Base-by-base conservation (phyloP, 1,284 basidiomycete species). In the Phylloporus sp. region DNA sequence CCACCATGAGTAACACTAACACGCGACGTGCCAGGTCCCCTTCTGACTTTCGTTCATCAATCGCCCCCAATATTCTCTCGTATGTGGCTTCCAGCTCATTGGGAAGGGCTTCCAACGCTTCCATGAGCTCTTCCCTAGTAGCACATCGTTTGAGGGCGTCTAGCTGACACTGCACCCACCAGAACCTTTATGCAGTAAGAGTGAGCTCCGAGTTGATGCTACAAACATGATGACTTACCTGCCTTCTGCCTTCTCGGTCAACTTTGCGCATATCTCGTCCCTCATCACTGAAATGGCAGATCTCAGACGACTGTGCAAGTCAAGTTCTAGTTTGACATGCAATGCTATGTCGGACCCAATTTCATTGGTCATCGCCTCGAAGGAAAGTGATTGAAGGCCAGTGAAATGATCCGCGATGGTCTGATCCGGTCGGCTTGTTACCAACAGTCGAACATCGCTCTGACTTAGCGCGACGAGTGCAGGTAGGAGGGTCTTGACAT, bases 131-230 rank as follows among this genome's bases (percentile, higher is more conserved):
- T 8, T 32, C n/a, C n/a, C 19, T 32, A 32, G 32, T 32, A 5
- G 32, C 7, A 7, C 32, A 32, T 32, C 32, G 32, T 32, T 32
- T 32, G 32, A 32, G 32, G 32, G 32, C 7, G 32, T 32, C 32
- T 7, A 32, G 32, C 32, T 32, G 32, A 7, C 67, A 68, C 23
- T 66, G 55, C 4, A 66, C 60, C 67, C 67, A 68, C 6, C 57
- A 60, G 23, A 68, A 68, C 20, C 64, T 66, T 55, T 8, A 25
- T 41, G 45, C 29, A 25, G 12, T 10, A 6, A 10, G 11, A 2
- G 10, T 64, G 7, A 64, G 37, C 43, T 10, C 2, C 12, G 8
- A 23, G 8, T 1, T n/a, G n/a, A 45, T 23, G 20, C 23, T 17
- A 19, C 35, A 32, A n/a, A 53, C 52, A 35, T 25, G 20, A 35